These are phyloP conservation scores for Hordeum marinum DNA, from an alignment of 176 grass and related monocot genomes.

Conservation along the genomic window DNA sequence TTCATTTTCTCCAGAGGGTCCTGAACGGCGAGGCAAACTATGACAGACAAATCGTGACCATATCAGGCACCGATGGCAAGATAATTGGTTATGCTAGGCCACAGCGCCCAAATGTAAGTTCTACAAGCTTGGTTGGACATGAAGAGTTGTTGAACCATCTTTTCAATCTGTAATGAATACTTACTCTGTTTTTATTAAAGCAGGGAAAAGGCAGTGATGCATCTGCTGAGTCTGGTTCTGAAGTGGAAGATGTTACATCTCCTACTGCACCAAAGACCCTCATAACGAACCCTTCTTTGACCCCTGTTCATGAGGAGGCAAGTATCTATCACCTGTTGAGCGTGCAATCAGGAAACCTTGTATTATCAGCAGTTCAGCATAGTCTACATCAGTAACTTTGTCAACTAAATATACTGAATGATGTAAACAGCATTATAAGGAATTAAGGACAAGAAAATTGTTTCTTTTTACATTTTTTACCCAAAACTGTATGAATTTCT, in stretches of 20 bases:
- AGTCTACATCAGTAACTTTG: neutral
- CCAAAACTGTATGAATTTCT: too few relatives aligned
- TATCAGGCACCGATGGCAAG: slow-evolving; percentile 76
- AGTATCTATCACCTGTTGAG: slow-evolving; percentile 16
- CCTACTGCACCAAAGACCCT: slow-evolving; percentile 48
- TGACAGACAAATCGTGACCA: slow-evolving; percentile 89
- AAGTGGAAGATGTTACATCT: slow-evolving; percentile 66
- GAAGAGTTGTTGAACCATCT: slow-evolving; percentile 18
- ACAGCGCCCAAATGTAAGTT: slow-evolving; percentile 52
- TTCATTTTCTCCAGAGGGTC: slow-evolving; percentile 62
- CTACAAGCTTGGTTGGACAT: slow-evolving; percentile 15
- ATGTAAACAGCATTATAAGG: neutral
- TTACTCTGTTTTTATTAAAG: slow-evolving; percentile 29
- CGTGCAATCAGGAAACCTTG: neutral
- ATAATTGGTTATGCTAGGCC: slow-evolving; percentile 74
- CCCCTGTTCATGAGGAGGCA: slow-evolving; percentile 89
- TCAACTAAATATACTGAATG: neutral
- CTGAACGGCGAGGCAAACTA: slow-evolving; percentile 80
- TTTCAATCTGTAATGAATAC: slow-evolving; percentile 11
- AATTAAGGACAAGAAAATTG: neutral
- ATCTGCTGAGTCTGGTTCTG: slow-evolving; percentile 89
- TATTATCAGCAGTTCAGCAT: neutral
- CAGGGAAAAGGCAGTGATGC: slow-evolving; percentile 94
- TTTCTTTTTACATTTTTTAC: neutral
- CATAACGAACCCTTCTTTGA: slow-evolving; percentile 48